Evolutionary conservation across 805 yeast species (phyloP).

Genomic region (Candida ipomoeae): DNA sequence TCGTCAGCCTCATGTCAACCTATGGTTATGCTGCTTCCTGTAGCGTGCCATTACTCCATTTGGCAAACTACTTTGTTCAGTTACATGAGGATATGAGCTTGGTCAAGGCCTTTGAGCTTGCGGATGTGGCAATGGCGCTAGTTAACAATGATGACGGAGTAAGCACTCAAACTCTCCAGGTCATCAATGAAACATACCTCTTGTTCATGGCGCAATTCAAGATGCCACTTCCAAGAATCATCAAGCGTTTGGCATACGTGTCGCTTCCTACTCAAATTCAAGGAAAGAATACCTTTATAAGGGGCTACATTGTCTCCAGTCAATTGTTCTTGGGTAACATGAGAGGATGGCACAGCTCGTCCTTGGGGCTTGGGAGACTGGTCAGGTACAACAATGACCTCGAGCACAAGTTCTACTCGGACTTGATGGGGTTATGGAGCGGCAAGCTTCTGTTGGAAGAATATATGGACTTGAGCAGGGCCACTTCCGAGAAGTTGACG

Average conservation of each 20-base stretch:
- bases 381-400: slow-evolving; percentile 6
- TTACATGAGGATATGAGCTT: slow-evolving; percentile 27
- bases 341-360: slow-evolving; percentile 11
- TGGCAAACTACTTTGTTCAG: slow-evolving; percentile 31
- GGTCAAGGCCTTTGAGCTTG: slow-evolving; percentile 38
- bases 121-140: slow-evolving; percentile 36
- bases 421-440: slow-evolving; percentile 10
- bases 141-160: slow-evolving; percentile 31
- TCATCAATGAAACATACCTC: slow-evolving; percentile 41
- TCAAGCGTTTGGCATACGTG: slow-evolving; percentile 19
- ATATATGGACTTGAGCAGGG: slow-evolving; percentile 5
- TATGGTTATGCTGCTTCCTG: slow-evolving; percentile 39
- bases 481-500: neutral
- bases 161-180: slow-evolving; percentile 32
- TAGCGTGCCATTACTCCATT: slow-evolving; percentile 36
- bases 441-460: slow-evolving; percentile 6
- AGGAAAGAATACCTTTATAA: slow-evolving; percentile 7
- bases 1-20: slow-evolving; percentile 32
- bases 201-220: slow-evolving; percentile 38
- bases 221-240: slow-evolving; percentile 36
- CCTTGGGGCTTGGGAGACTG: slow-evolving; percentile 8
- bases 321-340: slow-evolving; percentile 12
- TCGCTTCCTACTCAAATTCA: slow-evolving; percentile 4
- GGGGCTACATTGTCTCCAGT: slow-evolving; percentile 7
- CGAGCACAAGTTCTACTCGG: slow-evolving; percentile 5